These are phyloP conservation scores for Angophora floribunda DNA, from an alignment of 345 rosid species.

Conservation along the genomic window DNA sequence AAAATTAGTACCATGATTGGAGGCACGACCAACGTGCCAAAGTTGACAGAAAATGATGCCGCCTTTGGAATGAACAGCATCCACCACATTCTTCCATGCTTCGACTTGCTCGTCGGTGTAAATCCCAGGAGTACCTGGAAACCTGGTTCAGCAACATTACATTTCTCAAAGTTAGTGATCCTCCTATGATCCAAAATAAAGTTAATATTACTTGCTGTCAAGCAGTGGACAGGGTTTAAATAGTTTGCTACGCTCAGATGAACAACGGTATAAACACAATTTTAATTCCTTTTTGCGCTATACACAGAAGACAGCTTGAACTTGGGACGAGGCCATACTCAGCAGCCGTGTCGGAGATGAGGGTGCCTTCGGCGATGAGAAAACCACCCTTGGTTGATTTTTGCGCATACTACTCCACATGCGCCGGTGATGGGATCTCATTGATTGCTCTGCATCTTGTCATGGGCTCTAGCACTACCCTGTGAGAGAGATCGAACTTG, in stretches of 20 bases:
- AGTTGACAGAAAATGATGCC: conserved; percentile 74
- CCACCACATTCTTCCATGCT: conserved; percentile 74
- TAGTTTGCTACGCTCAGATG: neutral
- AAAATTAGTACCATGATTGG: neutral
- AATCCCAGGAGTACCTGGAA: conserved; percentile 81
- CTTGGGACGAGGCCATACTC: conserved; percentile 12
- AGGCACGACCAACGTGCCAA: conserved; percentile 77
- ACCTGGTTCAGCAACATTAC: conserved; percentile 13
- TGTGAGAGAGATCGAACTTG: neutral
- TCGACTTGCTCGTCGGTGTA: conserved; percentile 69
- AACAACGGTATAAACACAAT: neutral
- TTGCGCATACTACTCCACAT: too few species aligned
- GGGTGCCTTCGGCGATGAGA: conserved; percentile 79
- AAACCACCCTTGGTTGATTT: conserved; percentile 33
- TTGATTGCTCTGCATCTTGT: neutral
- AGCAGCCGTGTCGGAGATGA: conserved; percentile 44
- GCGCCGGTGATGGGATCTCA: neutral
- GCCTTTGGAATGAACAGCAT: conserved; percentile 71
- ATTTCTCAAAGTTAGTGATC: neutral
- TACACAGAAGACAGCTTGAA: neutral
- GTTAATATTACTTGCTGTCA: neutral
- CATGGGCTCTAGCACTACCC: neutral
- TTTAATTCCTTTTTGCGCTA: too few species aligned
- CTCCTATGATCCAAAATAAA: neutral
- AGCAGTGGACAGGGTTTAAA: neutral